Base-by-base conservation (phyloP, 2,329 filamentous ascomycete species). In the Epichloe typhina region DNA sequence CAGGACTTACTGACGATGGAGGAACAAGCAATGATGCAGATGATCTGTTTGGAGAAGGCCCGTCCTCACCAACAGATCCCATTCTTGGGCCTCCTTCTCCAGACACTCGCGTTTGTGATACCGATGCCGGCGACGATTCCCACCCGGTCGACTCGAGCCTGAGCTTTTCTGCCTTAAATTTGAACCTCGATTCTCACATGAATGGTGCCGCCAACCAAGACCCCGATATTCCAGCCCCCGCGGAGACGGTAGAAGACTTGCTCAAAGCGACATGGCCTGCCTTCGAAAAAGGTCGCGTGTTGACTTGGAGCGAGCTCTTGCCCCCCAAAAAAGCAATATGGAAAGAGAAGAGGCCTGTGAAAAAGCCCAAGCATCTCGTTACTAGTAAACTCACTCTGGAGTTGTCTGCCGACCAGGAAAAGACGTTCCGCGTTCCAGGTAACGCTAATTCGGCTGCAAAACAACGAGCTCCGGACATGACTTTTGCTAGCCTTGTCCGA, bases 311-410 rank as follows among this genome's bases (percentile, higher is more conserved):
- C 59, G 82, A 89, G 53, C 73, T 97, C 5, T 80, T 98, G 37
- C 88, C 88, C 82, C 82, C 85, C 5, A 89, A 90, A 64, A 82
- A 82, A 58, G 85, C 88, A 1, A 76, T 82, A 50, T 91, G 86
- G 66, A 76, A 86, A 54, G 83, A 85, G 51, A 93, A 95, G 66
- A 80, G 82, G 39, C 88, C 90, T 0, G 57, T 75, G 1, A 95
- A 89, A 66, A 83, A 82, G 40, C 87, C 89, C 0, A 93, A 90
- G 66, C 75, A 87, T 15, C 75, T 97, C 3, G 77, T 89, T 5
- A 88, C 89, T 0, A 90, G 85, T 19, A 98, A 98, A 66, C 76
- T 95, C 51, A 89, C 82, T 54, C 74, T 98, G 13, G 93, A 98
- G 54, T 72, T 97, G 36, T 85, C 87, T 3, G 76, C 80, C 45